Conservation (phyloP, 352 stramenopile genomes). For the Phytophthora parvispora region DNA sequence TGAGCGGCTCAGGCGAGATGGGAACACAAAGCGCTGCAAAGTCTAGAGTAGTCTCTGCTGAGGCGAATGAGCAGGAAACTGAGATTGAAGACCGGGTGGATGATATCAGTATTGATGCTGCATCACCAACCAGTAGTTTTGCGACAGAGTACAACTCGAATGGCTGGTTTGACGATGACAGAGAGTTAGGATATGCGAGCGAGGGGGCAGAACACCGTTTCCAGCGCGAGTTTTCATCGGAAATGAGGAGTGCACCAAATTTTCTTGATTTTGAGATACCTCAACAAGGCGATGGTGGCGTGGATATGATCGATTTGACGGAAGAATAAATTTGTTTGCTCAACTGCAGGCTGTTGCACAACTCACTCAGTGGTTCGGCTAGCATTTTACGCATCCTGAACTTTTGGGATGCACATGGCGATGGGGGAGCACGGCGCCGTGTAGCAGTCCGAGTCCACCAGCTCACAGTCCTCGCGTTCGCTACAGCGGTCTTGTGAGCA, state of each 20-base stretch:
- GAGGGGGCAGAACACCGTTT: background rate
- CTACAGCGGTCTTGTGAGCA: slow-evolving; percentile 63
- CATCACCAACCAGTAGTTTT: slow-evolving; percentile 1
- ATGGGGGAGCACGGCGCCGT: slow-evolving; percentile 66
- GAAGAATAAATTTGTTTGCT: slow-evolving; percentile 17
- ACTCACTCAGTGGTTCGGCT: background rate
- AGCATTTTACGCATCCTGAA: slow-evolving; percentile 13
- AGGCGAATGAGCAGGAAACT: background rate
- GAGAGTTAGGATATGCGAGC: background rate
- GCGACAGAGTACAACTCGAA: slow-evolving; percentile 26
- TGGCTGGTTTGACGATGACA: slow-evolving; percentile 47
- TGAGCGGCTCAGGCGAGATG: background rate
- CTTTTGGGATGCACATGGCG: slow-evolving; percentile 60
- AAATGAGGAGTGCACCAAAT: background rate
- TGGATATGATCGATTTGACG: slow-evolving; percentile 37
- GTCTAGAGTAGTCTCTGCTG: background rate
- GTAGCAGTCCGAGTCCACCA: slow-evolving; percentile 58
- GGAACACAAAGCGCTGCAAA: background rate
- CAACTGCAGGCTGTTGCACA: too few relatives aligned
- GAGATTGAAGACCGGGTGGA: background rate
- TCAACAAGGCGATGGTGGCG: background rate
- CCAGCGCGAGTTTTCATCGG: background rate
- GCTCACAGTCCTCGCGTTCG: slow-evolving; percentile 51
- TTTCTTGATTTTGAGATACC: background rate
- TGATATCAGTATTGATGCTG: slow-evolving; percentile 3